phyloP scores from a whole-genome alignment of 139 green algal genomes.

The Volvox africanus region DNA sequence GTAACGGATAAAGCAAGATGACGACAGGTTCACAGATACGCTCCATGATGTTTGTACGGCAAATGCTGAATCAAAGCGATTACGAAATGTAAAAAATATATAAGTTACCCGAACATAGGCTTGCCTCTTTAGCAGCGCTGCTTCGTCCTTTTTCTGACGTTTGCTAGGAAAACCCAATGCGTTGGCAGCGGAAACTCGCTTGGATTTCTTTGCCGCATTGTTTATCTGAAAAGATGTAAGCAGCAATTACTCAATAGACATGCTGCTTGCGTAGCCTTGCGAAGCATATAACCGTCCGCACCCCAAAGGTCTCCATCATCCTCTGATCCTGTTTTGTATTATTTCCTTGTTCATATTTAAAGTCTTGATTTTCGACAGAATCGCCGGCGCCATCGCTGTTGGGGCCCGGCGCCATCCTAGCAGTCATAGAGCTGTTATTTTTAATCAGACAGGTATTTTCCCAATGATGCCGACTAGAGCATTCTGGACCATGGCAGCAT shows the following conservation, averaged over 20 bases:
- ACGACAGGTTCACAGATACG: no score
- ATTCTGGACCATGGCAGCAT: no score
- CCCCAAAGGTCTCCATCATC: neutral
- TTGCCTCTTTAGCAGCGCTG: neutral
- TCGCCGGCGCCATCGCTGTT: neutral
- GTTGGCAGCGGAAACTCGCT: neutral
- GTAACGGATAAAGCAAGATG: no score
- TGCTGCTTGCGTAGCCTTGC: neutral
- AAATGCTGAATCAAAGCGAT: no score
- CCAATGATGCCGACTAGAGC: no score
- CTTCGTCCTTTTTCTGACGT: conserved; percentile 3
- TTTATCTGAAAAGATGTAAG: neutral
- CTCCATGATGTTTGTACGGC: no score
- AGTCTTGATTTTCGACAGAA: neutral
- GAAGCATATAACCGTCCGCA: neutral
- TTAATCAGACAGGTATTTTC: no score
- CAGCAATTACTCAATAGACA: neutral
- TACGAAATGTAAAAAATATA: no score
- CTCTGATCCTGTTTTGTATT: neutral
- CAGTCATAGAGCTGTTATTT: no score
- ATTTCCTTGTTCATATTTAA: neutral
- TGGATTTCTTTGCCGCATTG: neutral
- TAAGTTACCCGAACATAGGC: no score
- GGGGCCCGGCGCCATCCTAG: neutral
- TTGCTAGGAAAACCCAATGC: neutral